These are phyloP conservation scores for Penicillium sp. DNA, from an alignment of 2,329 filamentous ascomycete species.

Conservation along the genomic window DNA sequence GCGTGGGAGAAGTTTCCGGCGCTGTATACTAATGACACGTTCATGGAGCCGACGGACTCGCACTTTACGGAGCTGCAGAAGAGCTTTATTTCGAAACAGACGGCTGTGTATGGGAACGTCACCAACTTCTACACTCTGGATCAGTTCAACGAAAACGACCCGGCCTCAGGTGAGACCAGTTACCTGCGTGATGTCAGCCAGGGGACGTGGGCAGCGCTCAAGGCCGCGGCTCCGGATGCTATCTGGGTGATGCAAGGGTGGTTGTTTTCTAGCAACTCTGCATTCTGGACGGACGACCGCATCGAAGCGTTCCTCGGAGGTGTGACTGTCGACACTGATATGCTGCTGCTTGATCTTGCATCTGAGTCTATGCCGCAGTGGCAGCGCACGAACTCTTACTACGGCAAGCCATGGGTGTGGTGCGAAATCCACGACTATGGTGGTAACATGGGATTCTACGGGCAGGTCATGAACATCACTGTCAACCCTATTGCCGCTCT, in stretches of 20 bases:
- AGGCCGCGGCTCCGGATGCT: conserved; percentile 46
- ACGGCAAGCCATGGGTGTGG: conserved; percentile 54
- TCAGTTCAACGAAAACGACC: conserved; percentile 52
- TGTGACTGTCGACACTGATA: conserved; percentile 40
- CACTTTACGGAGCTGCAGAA: conserved; percentile 43
- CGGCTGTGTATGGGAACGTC: conserved; percentile 46
- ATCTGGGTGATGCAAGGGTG: conserved; percentile 55
- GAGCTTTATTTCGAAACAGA: conserved; percentile 46
- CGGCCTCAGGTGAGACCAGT: conserved; percentile 42
- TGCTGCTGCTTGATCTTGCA: conserved; percentile 51
- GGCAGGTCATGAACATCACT: conserved; percentile 49
- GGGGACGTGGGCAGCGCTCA: conserved; percentile 47
- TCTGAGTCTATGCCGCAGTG: conserved; percentile 50
- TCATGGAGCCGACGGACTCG: conserved; percentile 46
- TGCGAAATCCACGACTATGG: conserved; percentile 52
- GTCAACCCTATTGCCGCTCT: conserved; percentile 45
- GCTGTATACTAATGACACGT: conserved; percentile 45
- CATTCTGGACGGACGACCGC: conserved; percentile 49
- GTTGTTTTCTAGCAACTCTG: conserved; percentile 45
- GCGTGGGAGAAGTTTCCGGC: conserved; percentile 42
- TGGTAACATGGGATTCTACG: conserved; percentile 49
- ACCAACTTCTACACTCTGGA: conserved; percentile 50
- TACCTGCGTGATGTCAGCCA: conserved; percentile 43
- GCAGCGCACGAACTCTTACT: conserved; percentile 49
- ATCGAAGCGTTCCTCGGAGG: conserved; percentile 50